Conservation (phyloP, 2,329 filamentous ascomycete species). For the Diplodia sapinea region DNA sequence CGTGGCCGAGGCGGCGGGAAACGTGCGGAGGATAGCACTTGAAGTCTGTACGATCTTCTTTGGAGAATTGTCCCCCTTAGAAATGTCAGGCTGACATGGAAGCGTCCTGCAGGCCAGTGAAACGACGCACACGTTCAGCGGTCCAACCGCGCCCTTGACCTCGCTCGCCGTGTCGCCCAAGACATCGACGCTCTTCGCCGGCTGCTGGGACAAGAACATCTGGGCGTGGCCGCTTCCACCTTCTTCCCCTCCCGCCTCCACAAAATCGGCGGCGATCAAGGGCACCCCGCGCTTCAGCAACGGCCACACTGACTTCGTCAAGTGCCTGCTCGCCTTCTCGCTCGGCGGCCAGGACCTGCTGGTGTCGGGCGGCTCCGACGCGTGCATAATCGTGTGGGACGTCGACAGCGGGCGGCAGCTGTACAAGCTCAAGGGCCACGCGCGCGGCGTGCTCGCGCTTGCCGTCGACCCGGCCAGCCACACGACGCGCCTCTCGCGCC, state of each 20-base stretch:
- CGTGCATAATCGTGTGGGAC: slow-evolving; percentile 75
- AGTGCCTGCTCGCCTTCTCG: slow-evolving; percentile 70
- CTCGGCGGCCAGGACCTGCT: slow-evolving; percentile 64
- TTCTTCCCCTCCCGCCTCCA: slow-evolving; percentile 13
- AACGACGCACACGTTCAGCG: slow-evolving; percentile 64
- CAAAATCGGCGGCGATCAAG: slow-evolving; percentile 58
- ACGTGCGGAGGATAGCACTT: slow-evolving; percentile 73
- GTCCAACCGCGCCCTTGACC: slow-evolving; percentile 75
- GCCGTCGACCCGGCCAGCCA: slow-evolving; percentile 71
- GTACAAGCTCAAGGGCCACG: slow-evolving; percentile 78
- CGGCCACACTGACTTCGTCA: slow-evolving; percentile 91
- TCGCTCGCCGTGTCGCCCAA: slow-evolving; percentile 42
- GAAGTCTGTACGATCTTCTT: slow-evolving; percentile 66
- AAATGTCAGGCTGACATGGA: background rate
- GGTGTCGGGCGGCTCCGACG: slow-evolving; percentile 55
- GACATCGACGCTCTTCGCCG: slow-evolving; percentile 72
- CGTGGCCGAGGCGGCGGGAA: slow-evolving; percentile 86
- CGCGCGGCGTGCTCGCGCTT: slow-evolving; percentile 79
- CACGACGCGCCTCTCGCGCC: slow-evolving; percentile 29
- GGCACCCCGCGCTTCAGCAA: slow-evolving; percentile 14
- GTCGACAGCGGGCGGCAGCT: slow-evolving; percentile 69
- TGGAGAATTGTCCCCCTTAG: background rate
- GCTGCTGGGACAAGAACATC: slow-evolving; percentile 92
- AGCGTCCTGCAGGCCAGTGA: slow-evolving; percentile 49
- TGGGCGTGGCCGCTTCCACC: slow-evolving; percentile 72